Percentiles rank a stretch among this genome's conserved stretches.
Conservation (phyloP, 2,329 filamentous ascomycete genomes). For the Apiospora kogelbergensis region DNA sequence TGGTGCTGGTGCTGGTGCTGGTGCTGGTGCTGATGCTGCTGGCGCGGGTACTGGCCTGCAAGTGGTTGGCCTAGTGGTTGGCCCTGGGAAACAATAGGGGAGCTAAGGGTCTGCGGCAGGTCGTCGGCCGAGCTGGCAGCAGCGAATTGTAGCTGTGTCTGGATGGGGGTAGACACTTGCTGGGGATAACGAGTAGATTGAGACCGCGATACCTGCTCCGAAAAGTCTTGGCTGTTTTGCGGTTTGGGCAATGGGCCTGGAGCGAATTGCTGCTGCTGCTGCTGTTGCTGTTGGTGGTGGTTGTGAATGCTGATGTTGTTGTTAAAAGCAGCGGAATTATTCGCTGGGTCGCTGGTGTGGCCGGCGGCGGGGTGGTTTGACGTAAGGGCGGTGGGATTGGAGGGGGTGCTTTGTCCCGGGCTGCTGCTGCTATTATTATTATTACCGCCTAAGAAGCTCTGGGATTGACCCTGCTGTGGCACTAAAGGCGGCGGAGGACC, state of each 20-base stretch:
- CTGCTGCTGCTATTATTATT: constrained; percentile 12
- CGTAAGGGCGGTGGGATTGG: constrained; percentile 12
- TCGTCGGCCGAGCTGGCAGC: constrained; percentile 43
- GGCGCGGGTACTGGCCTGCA: constrained; percentile 16
- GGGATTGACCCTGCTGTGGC: constrained; percentile 9
- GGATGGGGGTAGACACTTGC: background rate
- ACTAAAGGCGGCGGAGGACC: constrained; percentile 29
- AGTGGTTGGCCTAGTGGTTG: constrained; percentile 20
- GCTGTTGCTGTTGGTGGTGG: constrained; percentile 20
- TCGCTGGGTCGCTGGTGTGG: constrained; percentile 33
- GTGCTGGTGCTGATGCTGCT: constrained; percentile 17
- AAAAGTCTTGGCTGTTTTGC: constrained; percentile 43
- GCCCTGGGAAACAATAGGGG: constrained; percentile 15
- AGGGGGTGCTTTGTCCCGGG: background rate
- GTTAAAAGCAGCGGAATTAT: constrained; percentile 24
- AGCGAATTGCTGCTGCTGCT: constrained; percentile 22
- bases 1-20: constrained; percentile 14
- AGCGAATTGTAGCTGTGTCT: constrained; percentile 33
- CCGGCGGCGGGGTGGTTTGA: constrained; percentile 36
- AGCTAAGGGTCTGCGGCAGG: constrained; percentile 30
- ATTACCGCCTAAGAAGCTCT: constrained; percentile 6
- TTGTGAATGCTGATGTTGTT: constrained; percentile 15
- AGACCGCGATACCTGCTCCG: constrained; percentile 48
- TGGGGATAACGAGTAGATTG: constrained; percentile 36
- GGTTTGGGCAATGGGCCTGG: constrained; percentile 24